Base-by-base conservation (phyloP, 75 land plant species). In the Selaginella moellendorffii region DNA sequence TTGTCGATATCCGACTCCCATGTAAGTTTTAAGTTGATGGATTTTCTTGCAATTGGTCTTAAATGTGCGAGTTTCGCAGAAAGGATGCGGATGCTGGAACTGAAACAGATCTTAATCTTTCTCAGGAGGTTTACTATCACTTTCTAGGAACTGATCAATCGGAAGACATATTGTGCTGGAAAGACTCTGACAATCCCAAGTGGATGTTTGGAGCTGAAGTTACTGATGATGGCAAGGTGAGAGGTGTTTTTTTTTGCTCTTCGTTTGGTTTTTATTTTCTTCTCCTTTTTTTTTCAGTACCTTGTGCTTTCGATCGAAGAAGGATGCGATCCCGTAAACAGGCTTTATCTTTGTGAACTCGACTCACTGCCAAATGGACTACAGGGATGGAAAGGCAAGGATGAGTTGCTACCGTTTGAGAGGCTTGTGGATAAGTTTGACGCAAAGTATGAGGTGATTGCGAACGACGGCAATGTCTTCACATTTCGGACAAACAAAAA, bases 361-460 rank as follows among this genome's bases (percentile, higher is more conserved):
- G 10, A 36, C 10, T 5, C 46, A 36, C 46, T 36, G 46, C n/a
- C n/a, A n/a, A n/a, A n/a, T n/a, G n/a, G n/a, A n/a, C 64, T 63
- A 29, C 26, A 66, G 26, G 65, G 63, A 54, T 28, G 25, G 30
- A 59, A 66, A 61, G 68, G 30, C 1, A 59, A 28, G 28, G 14
- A 68, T 23, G 25, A 52, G 2, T 28, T 68, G 69, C 70, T 68
- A 20, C 68, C 52, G 19, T 68, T 68, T 63, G 24, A 9, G 1
- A 68, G 63, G 31, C 70, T 68, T 63, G 29, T 68, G 23, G 52
- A 64, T 26, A 25, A 68, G 20, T 68, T 68, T 29, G 70, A 68
- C 14, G 70, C 70, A 29, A 18, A 63, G 0, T 64, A 68, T 17
- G 22, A 63, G 28, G 42, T 62, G 8, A 28, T 68, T 65, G 24